Conservation (phyloP, 345 rosid genomes). For the Diplotaxis tenuifolia region DNA sequence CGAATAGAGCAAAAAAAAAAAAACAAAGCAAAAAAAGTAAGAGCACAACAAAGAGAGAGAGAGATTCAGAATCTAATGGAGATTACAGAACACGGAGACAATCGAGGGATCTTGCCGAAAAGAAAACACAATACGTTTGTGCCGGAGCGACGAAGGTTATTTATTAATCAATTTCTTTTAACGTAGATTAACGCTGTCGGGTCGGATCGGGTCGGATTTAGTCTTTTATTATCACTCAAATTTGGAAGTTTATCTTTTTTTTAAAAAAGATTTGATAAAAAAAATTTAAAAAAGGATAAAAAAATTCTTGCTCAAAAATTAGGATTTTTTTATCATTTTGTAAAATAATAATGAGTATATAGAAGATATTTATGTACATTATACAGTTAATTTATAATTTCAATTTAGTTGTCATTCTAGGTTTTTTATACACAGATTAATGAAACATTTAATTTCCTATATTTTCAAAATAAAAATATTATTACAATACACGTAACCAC, state of each 20-base stretch:
- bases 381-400: no score
- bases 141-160: conserved; percentile 32
- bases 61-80: conserved; percentile 22
- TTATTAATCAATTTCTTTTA: conserved; percentile 2
- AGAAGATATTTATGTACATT: no score
- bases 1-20: conserved; percentile 7
- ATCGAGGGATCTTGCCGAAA: conserved; percentile 32
- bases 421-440: no score
- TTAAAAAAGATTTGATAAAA: no score
- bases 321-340: no score
- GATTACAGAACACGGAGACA: conserved; percentile 29
- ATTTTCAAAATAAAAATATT: no score
- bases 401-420: no score
- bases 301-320: no score
- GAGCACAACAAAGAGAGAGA: conserved; percentile 7
- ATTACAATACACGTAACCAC: no score
- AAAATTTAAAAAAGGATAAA: not conserved
- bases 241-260: not conserved
- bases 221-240: not conserved
- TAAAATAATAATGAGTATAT: no score
- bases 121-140: conserved; percentile 14
- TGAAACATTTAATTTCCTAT: no score
- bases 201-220: not conserved
- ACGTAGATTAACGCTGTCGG: conserved; percentile 9
- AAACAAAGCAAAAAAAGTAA: not conserved